Evolutionary conservation across 106 monocot genomes (phyloP), one percentile per base, ranked within the genome.

Genomic region (Apostasia ramifera): DNA sequence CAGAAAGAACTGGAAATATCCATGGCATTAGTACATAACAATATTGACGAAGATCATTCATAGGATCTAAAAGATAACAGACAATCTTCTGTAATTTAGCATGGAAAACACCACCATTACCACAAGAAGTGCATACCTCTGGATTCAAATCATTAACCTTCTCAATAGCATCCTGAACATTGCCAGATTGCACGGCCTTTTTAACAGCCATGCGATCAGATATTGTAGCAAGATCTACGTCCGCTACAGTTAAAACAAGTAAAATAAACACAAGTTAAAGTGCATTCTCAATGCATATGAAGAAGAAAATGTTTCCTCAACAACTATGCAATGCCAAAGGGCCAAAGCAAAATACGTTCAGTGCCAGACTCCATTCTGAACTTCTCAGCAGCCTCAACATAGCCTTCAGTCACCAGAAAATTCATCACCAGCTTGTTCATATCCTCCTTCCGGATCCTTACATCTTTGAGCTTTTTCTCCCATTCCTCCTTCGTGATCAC

Each of bases 71-170:
- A 26, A 26, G 26, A 26, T 26, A 26, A 26, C 26, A 26, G 26
- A 26, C 26, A 26, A 26, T 26, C 26, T 26, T 26, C 26, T 26
- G 26, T 26, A 26, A 26, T 26, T 26, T 26, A 26, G 26, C 26
- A 26, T 26, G 26, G 26, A 26, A 26, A 26, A 26, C 26, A 26
- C 0, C 26, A 26, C 26, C 26, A 11, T n/a, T 13, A 43, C 13
- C 2, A 63, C 1, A 63, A 45, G 15, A 50, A 50, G 40, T 47
- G 8, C 43, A 53, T 76, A 95, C 95, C 95, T 82, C 84, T 2
- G 95, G 91, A 55, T 95, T 95, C 71, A 95, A 76, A 56, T 95
- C 82, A 70, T 92, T 95, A 49, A 95, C 88, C 79, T 95, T 95
- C 76, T 89, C 91, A 26, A 95, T 95, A 0, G 95, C 95, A 54